Percentiles rank a stretch among this genome's conserved stretches.
Conservation (phyloP, 2,329 filamentous ascomycete species). For the Fusarium lyarnte region DNA sequence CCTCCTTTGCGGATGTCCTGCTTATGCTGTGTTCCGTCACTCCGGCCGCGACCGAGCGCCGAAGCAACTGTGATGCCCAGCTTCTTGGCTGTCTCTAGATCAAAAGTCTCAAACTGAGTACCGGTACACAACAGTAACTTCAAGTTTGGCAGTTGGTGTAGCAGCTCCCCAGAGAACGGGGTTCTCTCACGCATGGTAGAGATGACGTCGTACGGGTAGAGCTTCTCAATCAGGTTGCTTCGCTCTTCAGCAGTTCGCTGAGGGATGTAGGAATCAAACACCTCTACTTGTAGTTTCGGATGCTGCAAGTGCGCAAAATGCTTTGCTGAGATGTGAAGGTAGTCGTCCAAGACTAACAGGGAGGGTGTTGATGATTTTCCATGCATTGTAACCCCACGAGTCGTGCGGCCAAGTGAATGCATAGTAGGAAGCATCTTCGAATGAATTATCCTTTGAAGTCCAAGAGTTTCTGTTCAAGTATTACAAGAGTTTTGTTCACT, state of each 20-base stretch:
- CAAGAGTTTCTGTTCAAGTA: accelerated
- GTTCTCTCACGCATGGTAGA: not conserved
- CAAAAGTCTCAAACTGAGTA: not conserved
- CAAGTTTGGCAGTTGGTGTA: not conserved
- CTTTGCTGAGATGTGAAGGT: not conserved
- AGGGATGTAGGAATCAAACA: not conserved
- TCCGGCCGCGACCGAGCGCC: not conserved
- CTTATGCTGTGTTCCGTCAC: not conserved
- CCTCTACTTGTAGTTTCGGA: not conserved
- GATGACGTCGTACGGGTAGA: not conserved
- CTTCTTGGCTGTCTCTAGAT: not conserved
- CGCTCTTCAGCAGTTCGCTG: not conserved
- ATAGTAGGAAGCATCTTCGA: not conserved
- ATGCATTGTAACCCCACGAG: not conserved
- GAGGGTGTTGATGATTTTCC: not conserved
- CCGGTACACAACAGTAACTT: not conserved
- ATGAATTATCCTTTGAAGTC: accelerated
- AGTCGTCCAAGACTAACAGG: not conserved
- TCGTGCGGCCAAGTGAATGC: not conserved
- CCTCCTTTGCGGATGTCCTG: not conserved
- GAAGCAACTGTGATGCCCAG: not conserved
- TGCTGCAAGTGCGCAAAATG: not conserved
- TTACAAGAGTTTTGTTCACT: not conserved
- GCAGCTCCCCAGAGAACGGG: not conserved
- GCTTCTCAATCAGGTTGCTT: not conserved